Evolutionary conservation across 1,284 basidiomycete species (phyloP).

Genomic region (Phellinidium pouzarii): DNA sequence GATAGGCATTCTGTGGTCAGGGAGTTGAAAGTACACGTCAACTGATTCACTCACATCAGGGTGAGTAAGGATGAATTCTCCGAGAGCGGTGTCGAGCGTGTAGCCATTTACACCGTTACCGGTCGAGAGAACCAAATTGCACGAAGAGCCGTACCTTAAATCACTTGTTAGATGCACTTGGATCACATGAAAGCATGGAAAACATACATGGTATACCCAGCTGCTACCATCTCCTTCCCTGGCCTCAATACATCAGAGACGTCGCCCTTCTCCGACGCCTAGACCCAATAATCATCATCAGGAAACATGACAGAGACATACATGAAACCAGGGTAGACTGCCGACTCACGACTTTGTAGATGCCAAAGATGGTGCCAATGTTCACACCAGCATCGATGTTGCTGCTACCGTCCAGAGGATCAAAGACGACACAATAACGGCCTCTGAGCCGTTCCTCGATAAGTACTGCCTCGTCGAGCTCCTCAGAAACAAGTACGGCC

Average conservation of each 20-base stretch:
- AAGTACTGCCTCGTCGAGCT: slow-evolving; percentile 88
- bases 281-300: not conserved
- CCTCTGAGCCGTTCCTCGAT: slow-evolving; percentile 76
- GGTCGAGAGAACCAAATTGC: slow-evolving; percentile 94
- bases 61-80: slow-evolving; percentile 99
- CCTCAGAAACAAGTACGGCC: slow-evolving; percentile 95
- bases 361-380: slow-evolving; percentile 99
- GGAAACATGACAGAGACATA: not conserved
- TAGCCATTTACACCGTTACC: slow-evolving; percentile 97
- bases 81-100: slow-evolving; percentile 91
- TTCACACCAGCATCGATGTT: slow-evolving; percentile 99
- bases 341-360: slow-evolving; percentile 81
- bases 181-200: slow-evolving; percentile 7
- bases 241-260: slow-evolving; percentile 89
- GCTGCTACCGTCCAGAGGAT: slow-evolving; percentile 95
- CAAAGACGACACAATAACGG: slow-evolving; percentile 96
- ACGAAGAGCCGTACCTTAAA: slow-evolving; percentile 92
- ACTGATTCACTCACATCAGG: slow-evolving; percentile 60
- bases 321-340: not conserved
- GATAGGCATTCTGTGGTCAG: slow-evolving; percentile 11
- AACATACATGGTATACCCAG: slow-evolving; percentile 88
- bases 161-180: not conserved
- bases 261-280: slow-evolving; percentile 38
- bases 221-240: slow-evolving; percentile 96
- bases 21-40: slow-evolving; percentile 4